phyloP scores from a whole-genome alignment of 768 basidiomycete genomes.

The Clavulina sp. region DNA sequence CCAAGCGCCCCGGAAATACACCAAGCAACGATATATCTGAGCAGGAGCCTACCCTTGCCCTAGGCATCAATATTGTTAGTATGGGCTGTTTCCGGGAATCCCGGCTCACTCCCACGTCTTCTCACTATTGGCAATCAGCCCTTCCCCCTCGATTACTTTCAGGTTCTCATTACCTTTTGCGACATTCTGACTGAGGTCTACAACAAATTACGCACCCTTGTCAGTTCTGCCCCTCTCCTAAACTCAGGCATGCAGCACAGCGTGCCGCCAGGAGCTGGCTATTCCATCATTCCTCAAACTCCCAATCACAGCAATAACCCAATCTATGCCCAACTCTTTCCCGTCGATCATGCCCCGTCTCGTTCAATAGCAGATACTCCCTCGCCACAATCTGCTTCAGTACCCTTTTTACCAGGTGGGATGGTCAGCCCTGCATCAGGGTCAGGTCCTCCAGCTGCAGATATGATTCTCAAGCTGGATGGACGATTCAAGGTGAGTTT shows the following conservation, averaged over 20 bases:
- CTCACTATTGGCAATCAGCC: conserved; percentile 30
- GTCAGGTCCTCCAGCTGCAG: conserved; percentile 24
- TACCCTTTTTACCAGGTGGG: background rate
- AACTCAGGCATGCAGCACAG: conserved; percentile 9
- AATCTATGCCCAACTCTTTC: conserved; percentile 4
- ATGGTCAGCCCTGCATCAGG: conserved; percentile 8
- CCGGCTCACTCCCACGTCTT: too few species aligned
- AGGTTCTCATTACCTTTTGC: conserved; percentile 72
- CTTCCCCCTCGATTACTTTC: conserved; percentile 79
- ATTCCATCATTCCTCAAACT: conserved; percentile 1
- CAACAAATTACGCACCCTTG: conserved; percentile 65
- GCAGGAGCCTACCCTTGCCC: background rate
- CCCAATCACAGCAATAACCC: background rate
- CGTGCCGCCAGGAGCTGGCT: conserved; percentile 23
- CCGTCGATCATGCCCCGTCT: background rate
- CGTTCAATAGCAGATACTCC: background rate
- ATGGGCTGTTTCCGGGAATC: background rate
- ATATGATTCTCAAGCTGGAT: conserved; percentile 67
- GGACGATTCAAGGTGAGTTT: conserved; percentile 58
- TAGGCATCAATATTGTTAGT: background rate
- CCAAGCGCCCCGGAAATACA: too few species aligned
- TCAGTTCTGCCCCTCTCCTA: conserved; percentile 34
- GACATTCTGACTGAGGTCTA: conserved; percentile 84
- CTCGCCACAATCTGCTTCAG: conserved; percentile 1
- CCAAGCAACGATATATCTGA: background rate